These are phyloP conservation scores for Emmonsiellopsis sp. DNA, from an alignment of 2,329 filamentous ascomycete species.

Conservation along the genomic window DNA sequence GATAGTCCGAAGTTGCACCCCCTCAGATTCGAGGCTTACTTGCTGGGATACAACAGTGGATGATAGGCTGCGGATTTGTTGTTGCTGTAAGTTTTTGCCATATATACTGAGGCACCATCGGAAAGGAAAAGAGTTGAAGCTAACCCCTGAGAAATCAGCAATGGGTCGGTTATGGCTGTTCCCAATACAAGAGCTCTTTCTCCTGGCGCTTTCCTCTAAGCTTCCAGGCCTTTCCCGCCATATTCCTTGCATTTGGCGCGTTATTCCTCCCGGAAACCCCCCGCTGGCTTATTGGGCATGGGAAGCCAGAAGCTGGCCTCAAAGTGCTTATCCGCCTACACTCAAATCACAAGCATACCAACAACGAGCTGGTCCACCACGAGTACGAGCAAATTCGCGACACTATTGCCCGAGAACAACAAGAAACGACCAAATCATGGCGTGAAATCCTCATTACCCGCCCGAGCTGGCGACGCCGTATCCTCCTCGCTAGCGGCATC, in stretches of 20 bases:
- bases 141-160: slow-evolving; percentile 3
- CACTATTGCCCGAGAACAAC: slow-evolving; percentile 28
- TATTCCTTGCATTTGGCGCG: slow-evolving; percentile 26
- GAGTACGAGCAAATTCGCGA: slow-evolving; percentile 34
- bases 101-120: not conserved
- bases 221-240: slow-evolving; percentile 31
- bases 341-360: slow-evolving; percentile 14
- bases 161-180: slow-evolving; percentile 41
- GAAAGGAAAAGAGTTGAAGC: not conserved
- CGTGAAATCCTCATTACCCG: slow-evolving; percentile 33
- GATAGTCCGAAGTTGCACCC: slow-evolving; percentile 30
- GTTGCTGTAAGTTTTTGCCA: slow-evolving; percentile 23
- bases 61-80: slow-evolving; percentile 35
- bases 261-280: slow-evolving; percentile 26
- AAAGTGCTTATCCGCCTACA: slow-evolving; percentile 24
- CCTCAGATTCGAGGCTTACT: slow-evolving; percentile 30
- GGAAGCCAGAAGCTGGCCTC: slow-evolving; percentile 24
- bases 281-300: slow-evolving; percentile 28
- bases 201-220: slow-evolving; percentile 28
- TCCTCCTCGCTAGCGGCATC: slow-evolving; percentile 39
- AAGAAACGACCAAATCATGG: slow-evolving; percentile 29
- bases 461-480: slow-evolving; percentile 35
- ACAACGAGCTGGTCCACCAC: slow-evolving; percentile 22
- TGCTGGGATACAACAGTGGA: slow-evolving; percentile 36
- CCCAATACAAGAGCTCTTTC: slow-evolving; percentile 26